A percentile compares a stretch with the other conserved stretches of the same genome.
These are phyloP conservation scores for Crataegus laevigata DNA, from an alignment of 306 rosid genomes.

Conservation along the genomic window DNA sequence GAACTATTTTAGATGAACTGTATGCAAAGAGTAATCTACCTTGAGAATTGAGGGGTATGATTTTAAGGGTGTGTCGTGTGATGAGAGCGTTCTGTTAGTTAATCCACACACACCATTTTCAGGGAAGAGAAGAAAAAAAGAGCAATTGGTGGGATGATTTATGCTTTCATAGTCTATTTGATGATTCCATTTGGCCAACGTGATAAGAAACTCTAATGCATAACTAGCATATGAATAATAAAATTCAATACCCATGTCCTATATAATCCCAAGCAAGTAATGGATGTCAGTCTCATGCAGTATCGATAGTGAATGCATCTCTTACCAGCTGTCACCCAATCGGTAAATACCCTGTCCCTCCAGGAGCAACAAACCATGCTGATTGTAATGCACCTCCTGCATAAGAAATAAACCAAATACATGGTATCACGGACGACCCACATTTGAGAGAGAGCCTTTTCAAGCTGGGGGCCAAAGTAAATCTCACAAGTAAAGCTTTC, in stretches of 20 bases:
- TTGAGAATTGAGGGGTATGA: neutral
- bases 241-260: neutral
- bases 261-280: neutral
- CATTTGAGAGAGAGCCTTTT: neutral
- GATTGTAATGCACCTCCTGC: conserved; percentile 96
- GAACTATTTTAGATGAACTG: neutral
- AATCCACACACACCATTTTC: neutral
- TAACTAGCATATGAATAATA: neutral
- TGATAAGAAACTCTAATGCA: neutral
- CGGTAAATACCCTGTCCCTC: conserved; percentile 97
- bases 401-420: conserved; percentile 16
- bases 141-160: neutral
- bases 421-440: neutral
- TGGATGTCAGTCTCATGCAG: neutral
- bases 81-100: neutral
- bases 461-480: conserved; percentile 5
- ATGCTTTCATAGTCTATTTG: neutral
- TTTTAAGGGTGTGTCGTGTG: neutral
- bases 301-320: neutral
- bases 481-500: neutral
- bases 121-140: neutral
- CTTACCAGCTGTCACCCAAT: conserved; percentile 88
- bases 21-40: neutral
- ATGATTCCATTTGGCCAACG: neutral
- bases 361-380: conserved; percentile 83